phyloP scores from a whole-genome alignment of 2,329 filamentous ascomycete genomes.

The Phaeosphaeria sp. region DNA sequence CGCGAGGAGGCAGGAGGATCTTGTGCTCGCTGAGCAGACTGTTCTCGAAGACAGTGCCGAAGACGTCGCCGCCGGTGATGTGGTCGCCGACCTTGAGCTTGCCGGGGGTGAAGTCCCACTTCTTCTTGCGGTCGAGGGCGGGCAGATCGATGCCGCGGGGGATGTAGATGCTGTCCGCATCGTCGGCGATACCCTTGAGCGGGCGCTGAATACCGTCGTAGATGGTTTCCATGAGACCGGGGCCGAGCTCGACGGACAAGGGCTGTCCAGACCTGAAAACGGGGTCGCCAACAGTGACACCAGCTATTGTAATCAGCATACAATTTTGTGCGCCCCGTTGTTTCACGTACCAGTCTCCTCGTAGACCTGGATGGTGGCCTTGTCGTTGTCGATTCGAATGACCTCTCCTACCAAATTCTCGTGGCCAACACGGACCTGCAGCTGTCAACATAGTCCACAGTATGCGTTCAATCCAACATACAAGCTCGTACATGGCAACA shows the following conservation, averaged over 20 bases:
- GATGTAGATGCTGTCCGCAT: slow-evolving; percentile 92
- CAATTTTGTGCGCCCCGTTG: background rate
- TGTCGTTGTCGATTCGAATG: slow-evolving; percentile 95
- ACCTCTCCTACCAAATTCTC: slow-evolving; percentile 95
- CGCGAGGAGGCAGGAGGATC: slow-evolving; percentile 88
- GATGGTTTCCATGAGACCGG: slow-evolving; percentile 97
- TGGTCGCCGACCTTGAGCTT: slow-evolving; percentile 94
- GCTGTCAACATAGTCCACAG: slow-evolving; percentile 13
- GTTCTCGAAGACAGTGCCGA: slow-evolving; percentile 95
- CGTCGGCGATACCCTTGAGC: slow-evolving; percentile 79
- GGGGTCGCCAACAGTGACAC: slow-evolving; percentile 94
- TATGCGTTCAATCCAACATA: slow-evolving; percentile 54
- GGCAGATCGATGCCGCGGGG: slow-evolving; percentile 90
- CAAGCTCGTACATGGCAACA: slow-evolving; percentile 99
- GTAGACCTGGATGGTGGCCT: slow-evolving; percentile 98
- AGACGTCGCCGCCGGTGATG: slow-evolving; percentile 94
- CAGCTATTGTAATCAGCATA: slow-evolving; percentile 66
- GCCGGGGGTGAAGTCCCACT: slow-evolving; percentile 92
- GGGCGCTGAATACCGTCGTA: slow-evolving; percentile 99
- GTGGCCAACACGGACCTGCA: slow-evolving; percentile 86
- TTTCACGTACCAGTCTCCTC: slow-evolving; percentile 84
- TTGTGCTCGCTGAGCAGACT: slow-evolving; percentile 92
- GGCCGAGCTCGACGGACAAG: slow-evolving; percentile 94
- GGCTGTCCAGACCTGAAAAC: slow-evolving; percentile 92
- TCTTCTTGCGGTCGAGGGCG: slow-evolving; percentile 86